Conservation (phyloP, 108 stramenopile genomes). For the Nitzschia putrida region DNA sequence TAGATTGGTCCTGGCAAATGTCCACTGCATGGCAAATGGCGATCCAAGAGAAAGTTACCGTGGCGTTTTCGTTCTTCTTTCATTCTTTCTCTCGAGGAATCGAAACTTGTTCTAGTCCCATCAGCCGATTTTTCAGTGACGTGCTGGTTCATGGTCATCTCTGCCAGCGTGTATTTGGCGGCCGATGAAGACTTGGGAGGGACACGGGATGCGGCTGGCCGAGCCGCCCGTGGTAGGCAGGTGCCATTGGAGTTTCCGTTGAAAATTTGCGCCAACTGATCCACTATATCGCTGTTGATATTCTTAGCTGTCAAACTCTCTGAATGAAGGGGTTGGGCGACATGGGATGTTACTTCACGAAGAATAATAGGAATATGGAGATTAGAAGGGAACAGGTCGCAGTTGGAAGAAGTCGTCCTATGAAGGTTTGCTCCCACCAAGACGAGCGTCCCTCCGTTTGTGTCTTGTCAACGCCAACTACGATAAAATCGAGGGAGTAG, state of each 20-base stretch:
- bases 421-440: constrained; percentile 6
- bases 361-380: constrained; percentile 1
- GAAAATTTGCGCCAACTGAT: background rate
- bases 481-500: constrained; percentile 6
- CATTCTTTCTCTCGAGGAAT: too few relatives aligned
- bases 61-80: too few relatives aligned
- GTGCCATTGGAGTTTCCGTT: background rate
- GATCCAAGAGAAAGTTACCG: too few relatives aligned
- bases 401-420: background rate
- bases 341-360: background rate
- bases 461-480: constrained; percentile 17
- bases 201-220: too few relatives aligned
- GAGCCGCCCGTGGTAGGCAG: too few relatives aligned
- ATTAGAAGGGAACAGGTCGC: background rate
- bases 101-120: too few relatives aligned
- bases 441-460: constrained; percentile 4
- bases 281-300: constrained; percentile 4
- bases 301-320: background rate
- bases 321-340: constrained; percentile 8
- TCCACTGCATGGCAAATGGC: too few relatives aligned
- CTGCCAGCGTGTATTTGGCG: too few relatives aligned
- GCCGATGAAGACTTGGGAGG: too few relatives aligned
- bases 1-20: too few relatives aligned
- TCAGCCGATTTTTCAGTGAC: too few relatives aligned
- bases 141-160: too few relatives aligned